A percentile compares a stretch with the other conserved stretches of the same genome.
phyloP scores from a whole-genome alignment of 2,329 filamentous ascomycete species.

The Exophiala bonariae region DNA sequence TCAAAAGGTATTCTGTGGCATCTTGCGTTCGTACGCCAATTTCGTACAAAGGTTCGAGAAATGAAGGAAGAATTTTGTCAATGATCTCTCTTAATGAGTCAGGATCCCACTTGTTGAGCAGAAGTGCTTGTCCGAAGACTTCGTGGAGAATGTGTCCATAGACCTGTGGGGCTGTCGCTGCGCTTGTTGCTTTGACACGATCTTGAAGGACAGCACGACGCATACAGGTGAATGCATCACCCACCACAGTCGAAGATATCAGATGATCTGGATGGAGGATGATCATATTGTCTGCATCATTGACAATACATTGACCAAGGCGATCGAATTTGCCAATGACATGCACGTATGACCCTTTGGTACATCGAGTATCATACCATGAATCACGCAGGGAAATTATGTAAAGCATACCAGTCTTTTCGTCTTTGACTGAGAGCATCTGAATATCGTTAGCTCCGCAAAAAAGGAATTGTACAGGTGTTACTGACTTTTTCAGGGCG shows the following conservation, averaged over 20 bases:
- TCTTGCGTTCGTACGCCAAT: constrained; percentile 74
- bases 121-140: constrained; percentile 87
- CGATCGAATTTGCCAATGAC: constrained; percentile 75
- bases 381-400: constrained; percentile 77
- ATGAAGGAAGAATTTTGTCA: constrained; percentile 67
- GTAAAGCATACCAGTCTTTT: constrained; percentile 65
- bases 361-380: constrained; percentile 81
- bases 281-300: constrained; percentile 79
- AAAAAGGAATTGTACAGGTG: background rate
- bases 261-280: constrained; percentile 94
- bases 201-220: constrained; percentile 92
- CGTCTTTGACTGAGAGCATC: constrained; percentile 80
- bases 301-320: constrained; percentile 73
- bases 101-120: constrained; percentile 77
- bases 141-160: constrained; percentile 95
- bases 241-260: constrained; percentile 90
- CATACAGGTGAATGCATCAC: constrained; percentile 92
- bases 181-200: constrained; percentile 85
- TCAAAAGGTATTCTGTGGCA: constrained; percentile 75
- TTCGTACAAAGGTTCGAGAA: constrained; percentile 86
- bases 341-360: constrained; percentile 76
- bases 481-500: constrained; percentile 67
- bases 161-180: constrained; percentile 75
- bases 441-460: constrained; percentile 41
- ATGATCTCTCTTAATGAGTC: constrained; percentile 67